Conservation (phyloP, 352 stramenopile genomes). For the Globisporangium nodosum region DNA sequence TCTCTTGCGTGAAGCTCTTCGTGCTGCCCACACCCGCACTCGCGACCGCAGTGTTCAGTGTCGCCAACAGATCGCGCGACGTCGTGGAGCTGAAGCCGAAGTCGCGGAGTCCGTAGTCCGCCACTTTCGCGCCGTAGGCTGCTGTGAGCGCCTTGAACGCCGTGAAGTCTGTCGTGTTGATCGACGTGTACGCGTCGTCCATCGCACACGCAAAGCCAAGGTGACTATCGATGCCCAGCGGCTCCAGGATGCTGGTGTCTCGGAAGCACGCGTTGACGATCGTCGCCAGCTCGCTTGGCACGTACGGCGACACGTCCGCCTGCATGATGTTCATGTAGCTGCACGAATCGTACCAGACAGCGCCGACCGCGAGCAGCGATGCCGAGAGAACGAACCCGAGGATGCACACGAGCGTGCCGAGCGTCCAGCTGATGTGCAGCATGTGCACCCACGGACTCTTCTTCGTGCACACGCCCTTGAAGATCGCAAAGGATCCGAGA, state of each 20-base stretch:
- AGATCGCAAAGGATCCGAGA: slow-evolving; percentile 57
- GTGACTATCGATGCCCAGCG: slow-evolving; percentile 40
- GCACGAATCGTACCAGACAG: slow-evolving; percentile 77
- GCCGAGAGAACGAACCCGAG: slow-evolving; percentile 72
- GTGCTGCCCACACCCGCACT: slow-evolving; percentile 11
- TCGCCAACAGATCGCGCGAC: slow-evolving; percentile 37
- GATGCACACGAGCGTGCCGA: slow-evolving; percentile 72
- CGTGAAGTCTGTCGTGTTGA: slow-evolving; percentile 39
- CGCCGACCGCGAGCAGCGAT: slow-evolving; percentile 64
- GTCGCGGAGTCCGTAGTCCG: slow-evolving; percentile 44
- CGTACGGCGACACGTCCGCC: slow-evolving; percentile 65
- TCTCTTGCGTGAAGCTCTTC: slow-evolving; percentile 44
- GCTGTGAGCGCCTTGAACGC: slow-evolving; percentile 29
- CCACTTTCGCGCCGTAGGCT: slow-evolving; percentile 41
- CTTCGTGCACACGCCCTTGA: slow-evolving; percentile 72
- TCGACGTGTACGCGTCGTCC: slow-evolving; percentile 47
- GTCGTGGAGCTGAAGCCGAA: slow-evolving; percentile 58
- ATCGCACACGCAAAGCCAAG: slow-evolving; percentile 61
- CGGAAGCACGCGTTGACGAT: slow-evolving; percentile 73
- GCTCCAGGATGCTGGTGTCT: slow-evolving; percentile 51
- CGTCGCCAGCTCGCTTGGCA: slow-evolving; percentile 42
- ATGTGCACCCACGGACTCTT: slow-evolving; percentile 70
- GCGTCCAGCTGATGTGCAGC: slow-evolving; percentile 68
- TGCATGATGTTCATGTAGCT: slow-evolving; percentile 82
- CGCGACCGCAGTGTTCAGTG: slow-evolving; percentile 26